Conservation (phyloP, 2,329 filamentous ascomycete species). For the Penicillium expansum region DNA sequence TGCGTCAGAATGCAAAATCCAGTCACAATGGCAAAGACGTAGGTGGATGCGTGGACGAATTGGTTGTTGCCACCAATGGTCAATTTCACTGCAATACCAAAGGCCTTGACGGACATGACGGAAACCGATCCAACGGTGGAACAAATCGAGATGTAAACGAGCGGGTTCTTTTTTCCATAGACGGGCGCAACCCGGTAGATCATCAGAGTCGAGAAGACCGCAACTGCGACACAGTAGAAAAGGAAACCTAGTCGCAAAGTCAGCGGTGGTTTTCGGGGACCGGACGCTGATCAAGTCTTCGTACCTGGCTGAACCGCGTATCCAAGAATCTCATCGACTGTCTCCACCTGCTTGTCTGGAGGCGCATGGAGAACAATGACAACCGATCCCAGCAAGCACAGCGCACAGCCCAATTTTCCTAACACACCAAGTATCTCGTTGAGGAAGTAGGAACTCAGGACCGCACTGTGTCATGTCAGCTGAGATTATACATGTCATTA, state of each 20-base stretch:
- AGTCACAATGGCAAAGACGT: conserved; percentile 94
- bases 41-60: conserved; percentile 90
- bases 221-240: conserved; percentile 76
- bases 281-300: conserved; percentile 16
- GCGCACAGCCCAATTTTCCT: conserved; percentile 91
- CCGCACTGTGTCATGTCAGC: conserved; percentile 58
- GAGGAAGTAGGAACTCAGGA: conserved; percentile 91
- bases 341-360: conserved; percentile 85
- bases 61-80: conserved; percentile 93
- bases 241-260: conserved; percentile 68
- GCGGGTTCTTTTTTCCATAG: conserved; percentile 90
- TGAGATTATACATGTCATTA: conserved; percentile 1
- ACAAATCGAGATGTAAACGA: conserved; percentile 97
- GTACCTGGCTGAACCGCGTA: conserved; percentile 89
- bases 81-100: conserved; percentile 94
- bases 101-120: conserved; percentile 98
- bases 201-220: conserved; percentile 84
- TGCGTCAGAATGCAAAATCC: conserved; percentile 93
- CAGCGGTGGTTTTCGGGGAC: not conserved
- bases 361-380: conserved; percentile 98
- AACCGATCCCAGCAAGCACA: conserved; percentile 91
- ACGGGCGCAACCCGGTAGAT: conserved; percentile 90
- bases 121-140: conserved; percentile 95
- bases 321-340: conserved; percentile 84
- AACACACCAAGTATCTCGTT: conserved; percentile 85